Conservation (phyloP, 1,284 basidiomycete species). For the Puccinia horiana region DNA sequence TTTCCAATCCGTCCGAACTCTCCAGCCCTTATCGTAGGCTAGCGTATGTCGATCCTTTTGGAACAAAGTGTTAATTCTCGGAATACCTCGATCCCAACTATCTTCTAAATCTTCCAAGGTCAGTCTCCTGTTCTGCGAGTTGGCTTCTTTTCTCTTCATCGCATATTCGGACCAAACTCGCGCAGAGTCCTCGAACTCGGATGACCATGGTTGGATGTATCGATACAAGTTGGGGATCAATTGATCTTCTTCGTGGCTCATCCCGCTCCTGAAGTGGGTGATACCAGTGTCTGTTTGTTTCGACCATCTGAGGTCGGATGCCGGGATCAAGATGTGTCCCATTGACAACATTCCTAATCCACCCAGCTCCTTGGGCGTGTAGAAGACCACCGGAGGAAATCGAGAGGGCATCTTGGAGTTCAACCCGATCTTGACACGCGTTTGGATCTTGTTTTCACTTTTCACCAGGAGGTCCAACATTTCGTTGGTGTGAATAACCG, state of each 20-base stretch:
- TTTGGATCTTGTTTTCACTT: constrained; percentile 98
- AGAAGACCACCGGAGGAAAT: constrained; percentile 97
- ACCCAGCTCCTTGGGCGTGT: constrained; percentile 90
- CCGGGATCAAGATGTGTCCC: constrained; percentile 97
- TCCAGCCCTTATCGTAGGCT: constrained; percentile 87
- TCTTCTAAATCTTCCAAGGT: constrained; percentile 63
- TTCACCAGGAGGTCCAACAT: constrained; percentile 90
- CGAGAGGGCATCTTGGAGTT: constrained; percentile 99
- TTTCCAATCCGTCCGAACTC: constrained; percentile 85
- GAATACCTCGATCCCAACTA: constrained; percentile 82
- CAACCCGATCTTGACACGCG: constrained; percentile 96
- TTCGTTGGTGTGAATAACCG: constrained; percentile 97
- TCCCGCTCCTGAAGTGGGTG: constrained; percentile 60
- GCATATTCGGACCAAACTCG: constrained; percentile 99
- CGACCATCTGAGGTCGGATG: constrained; percentile 94
- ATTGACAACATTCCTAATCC: constrained; percentile 99
- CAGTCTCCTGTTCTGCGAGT: constrained; percentile 90
- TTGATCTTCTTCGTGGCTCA: constrained; percentile 68
- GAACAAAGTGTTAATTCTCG: constrained; percentile 94
- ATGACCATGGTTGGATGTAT: constrained; percentile 98
- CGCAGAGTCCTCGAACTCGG: constrained; percentile 95
- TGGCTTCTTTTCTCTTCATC: constrained; percentile 98
- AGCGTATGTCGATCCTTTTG: constrained; percentile 92
- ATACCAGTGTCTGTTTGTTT: constrained; percentile 92
- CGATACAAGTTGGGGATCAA: constrained; percentile 96